These are phyloP conservation scores for Aureobasidium namibiae DNA, from an alignment of 2,329 filamentous ascomycete genomes.

Conservation along the genomic window DNA sequence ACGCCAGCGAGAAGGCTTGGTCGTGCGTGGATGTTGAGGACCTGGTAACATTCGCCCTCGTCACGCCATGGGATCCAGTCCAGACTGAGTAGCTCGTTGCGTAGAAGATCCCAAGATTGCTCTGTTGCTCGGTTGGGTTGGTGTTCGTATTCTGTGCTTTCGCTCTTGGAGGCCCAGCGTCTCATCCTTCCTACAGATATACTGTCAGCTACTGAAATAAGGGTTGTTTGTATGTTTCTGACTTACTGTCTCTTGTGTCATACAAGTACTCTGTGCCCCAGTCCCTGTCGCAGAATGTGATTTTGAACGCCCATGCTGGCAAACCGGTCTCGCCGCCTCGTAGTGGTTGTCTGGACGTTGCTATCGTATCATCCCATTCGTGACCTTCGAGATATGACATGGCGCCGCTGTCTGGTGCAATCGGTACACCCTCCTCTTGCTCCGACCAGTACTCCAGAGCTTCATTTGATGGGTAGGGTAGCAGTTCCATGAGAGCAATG, in stretches of 20 bases:
- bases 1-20: neutral
- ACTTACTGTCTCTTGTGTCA: conserved; percentile 12
- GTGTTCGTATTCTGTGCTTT: conserved; percentile 4
- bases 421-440: conserved; percentile 10
- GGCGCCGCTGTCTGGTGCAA: conserved; percentile 10
- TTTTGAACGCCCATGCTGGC: conserved; percentile 12
- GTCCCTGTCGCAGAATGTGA: conserved; percentile 3
- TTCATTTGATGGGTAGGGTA: conserved; percentile 12
- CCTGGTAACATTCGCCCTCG: neutral
- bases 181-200: neutral
- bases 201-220: neutral
- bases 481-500: conserved; percentile 5
- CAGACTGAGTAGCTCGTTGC: neutral
- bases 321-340: conserved; percentile 6
- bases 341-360: conserved; percentile 7
- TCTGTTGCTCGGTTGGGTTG: neutral
- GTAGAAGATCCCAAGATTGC: neutral
- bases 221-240: neutral
- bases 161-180: conserved; percentile 4
- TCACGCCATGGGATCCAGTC: conserved; percentile 13
- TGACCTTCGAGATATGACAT: conserved; percentile 12
- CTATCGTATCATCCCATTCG: conserved; percentile 3
- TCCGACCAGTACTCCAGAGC: neutral
- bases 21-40: conserved; percentile 5
- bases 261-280: conserved; percentile 11